Conservation (phyloP, 768 basidiomycete species). For the Obba rivulosa region DNA sequence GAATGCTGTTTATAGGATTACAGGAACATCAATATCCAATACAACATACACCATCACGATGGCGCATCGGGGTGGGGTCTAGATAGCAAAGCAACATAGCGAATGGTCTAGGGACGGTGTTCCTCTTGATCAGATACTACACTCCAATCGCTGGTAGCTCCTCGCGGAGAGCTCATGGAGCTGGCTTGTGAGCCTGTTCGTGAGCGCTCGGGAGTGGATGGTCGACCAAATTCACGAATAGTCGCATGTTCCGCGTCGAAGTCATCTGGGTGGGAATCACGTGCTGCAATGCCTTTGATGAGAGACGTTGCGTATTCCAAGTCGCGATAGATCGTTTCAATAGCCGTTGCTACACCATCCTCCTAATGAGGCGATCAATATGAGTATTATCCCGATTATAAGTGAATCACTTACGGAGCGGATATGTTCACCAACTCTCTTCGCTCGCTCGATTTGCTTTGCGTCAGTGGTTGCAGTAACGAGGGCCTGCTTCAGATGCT, state of each 20-base stretch:
- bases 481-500: constrained; percentile 74
- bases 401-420: constrained; percentile 49
- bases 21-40: background rate
- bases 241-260: constrained; percentile 31
- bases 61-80: constrained; percentile 4
- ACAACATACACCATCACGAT: background rate
- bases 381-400: background rate
- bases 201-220: constrained; percentile 14
- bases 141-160: constrained; percentile 75
- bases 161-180: constrained; percentile 33
- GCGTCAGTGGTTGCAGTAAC: constrained; percentile 76
- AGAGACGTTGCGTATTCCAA: constrained; percentile 89
- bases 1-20: background rate
- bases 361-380: constrained; percentile 46
- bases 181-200: constrained; percentile 16
- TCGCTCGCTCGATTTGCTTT: constrained; percentile 86
- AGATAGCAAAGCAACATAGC: constrained; percentile 1
- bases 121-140: constrained; percentile 72
- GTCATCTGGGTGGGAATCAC: constrained; percentile 16
- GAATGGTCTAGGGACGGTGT: constrained; percentile 5
- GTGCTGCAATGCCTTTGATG: constrained; percentile 51
- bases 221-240: constrained; percentile 22
- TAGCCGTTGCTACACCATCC: constrained; percentile 88
- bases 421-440: constrained; percentile 80
- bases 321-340: constrained; percentile 95